Base-by-base conservation (phyloP, 352 stramenopile species). In the Phytopythium litorale region DNA sequence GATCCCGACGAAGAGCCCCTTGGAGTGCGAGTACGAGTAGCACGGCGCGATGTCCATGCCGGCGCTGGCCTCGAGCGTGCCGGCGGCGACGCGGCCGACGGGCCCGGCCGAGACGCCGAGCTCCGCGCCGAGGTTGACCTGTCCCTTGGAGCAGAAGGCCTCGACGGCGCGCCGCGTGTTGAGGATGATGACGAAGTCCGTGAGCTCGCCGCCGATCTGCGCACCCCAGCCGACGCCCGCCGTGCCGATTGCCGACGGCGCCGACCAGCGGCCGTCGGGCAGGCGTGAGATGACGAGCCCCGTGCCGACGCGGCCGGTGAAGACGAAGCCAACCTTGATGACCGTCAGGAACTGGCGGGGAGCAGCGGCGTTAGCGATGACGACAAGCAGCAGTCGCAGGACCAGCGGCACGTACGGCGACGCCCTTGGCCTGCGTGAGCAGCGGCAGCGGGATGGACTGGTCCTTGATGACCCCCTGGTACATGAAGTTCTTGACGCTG, bases 171-270 rank as follows among this genome's bases (percentile, higher is more conserved):
- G 73, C 56, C 86, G 80, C 7, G 90, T 97, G 78, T 98, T 98
- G 57, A 99, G 86, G 48, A 98, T 89, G 60, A 98, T 90, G 35
- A 99, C 80, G 60, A 98, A 91, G 68, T 98, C 91, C 35, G 93
- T 98, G 23, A 98, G 76, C 62, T 98, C 91, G 30, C 83, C 94
- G 58, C 96, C 96, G 42, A 97, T 84, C 66, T 98, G 82, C 18
- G 91, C 81, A 1, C 96, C 96, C 84, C 87, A 98, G 43, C 91
- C 85, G 15, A 94, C 68, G 40, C 94, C 94, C 5, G 83, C 88
- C 33, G 96, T 92, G 48, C 84, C 95, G 62, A 99, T 98, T 11
- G 96, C 94, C 11, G 92, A 98, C 18, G 97, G 97, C 37, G 96
- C 94, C 23, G 91, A 98, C 96, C 97, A 99, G 45, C 89, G 90